Conservation (phyloP, 306 rosid genomes). For the Gynostemma pentaphyllum region DNA sequence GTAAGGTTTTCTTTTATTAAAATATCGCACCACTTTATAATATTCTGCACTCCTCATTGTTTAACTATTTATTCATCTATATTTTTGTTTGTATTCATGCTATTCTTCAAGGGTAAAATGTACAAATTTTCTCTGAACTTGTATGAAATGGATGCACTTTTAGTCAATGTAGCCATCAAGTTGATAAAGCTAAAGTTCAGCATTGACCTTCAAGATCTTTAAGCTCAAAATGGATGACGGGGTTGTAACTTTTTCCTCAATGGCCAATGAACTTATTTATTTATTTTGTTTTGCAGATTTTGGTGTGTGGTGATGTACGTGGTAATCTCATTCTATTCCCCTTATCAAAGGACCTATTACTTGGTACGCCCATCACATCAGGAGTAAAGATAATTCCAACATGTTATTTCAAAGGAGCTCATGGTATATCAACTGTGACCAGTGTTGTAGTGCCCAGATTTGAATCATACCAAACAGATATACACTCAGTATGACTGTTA, state of each 20-base stretch:
- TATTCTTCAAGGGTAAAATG: not conserved
- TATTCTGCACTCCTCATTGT: too few relatives aligned
- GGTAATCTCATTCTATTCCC: conserved; percentile 85
- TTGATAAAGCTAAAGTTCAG: too few relatives aligned
- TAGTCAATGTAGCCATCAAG: too few relatives aligned
- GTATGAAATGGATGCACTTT: too few relatives aligned
- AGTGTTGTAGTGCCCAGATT: conserved; percentile 41
- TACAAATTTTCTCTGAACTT: too few relatives aligned
- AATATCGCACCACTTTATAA: too few relatives aligned
- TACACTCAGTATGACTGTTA: conserved; percentile 48
- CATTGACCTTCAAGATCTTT: not conserved
- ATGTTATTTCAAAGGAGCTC: conserved; percentile 77
- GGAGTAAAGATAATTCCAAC: conserved; percentile 38
- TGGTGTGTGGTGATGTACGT: conserved; percentile 87
- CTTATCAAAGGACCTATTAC: conserved; percentile 33
- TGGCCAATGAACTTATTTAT: not conserved
- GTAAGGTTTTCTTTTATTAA: too few relatives aligned
- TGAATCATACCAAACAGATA: conserved; percentile 41
- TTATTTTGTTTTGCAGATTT: conserved; percentile 63
- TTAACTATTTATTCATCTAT: not conserved
- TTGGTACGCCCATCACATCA: conserved; percentile 21
- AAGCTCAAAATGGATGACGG: not conserved
- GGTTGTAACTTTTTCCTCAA: not conserved
- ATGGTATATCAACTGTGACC: conserved; percentile 85
- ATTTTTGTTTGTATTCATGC: not conserved